A percentile compares a stretch with the other conserved stretches of the same genome.
Conservation (phyloP, 768 basidiomycete species). For the Mycena kentingensis region DNA sequence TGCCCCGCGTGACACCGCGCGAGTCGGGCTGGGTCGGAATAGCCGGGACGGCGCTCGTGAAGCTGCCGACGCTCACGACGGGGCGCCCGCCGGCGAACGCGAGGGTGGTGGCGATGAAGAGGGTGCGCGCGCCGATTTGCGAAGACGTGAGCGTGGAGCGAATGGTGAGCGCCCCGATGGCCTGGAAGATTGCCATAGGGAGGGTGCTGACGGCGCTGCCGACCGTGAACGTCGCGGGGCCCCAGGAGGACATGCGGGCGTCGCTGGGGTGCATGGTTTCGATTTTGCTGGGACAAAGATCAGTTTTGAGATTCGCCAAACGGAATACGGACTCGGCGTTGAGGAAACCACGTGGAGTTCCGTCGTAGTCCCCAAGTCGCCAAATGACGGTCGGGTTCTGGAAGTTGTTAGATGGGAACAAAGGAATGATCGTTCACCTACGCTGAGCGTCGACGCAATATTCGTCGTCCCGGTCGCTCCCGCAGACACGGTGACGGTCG, state of each 20-base stretch:
- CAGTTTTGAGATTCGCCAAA: neutral
- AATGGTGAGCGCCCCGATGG: constrained; percentile 36
- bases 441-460: constrained; percentile 30
- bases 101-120: constrained; percentile 38
- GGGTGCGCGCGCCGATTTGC: constrained; percentile 37
- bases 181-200: constrained; percentile 42
- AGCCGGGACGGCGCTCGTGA: constrained; percentile 33
- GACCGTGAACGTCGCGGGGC: constrained; percentile 36
- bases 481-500: constrained; percentile 30
- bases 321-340: constrained; percentile 36
- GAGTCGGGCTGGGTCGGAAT: constrained; percentile 36
- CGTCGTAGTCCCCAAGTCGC: constrained; percentile 41
- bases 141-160: constrained; percentile 30
- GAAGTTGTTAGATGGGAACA: neutral
- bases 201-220: constrained; percentile 29
- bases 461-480: constrained; percentile 31
- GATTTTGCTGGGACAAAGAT: constrained; percentile 30
- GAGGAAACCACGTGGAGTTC: constrained; percentile 38
- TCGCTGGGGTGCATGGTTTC: constrained; percentile 42
- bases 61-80: constrained; percentile 34
- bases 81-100: constrained; percentile 42
- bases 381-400: constrained; percentile 35
- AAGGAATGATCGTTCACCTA: constrained; percentile 25
- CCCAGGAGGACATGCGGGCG: constrained; percentile 36
- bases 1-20: constrained; percentile 39